Conservation (phyloP, 192 early-diverging fungal species). For the Entomortierella parvispora region DNA sequence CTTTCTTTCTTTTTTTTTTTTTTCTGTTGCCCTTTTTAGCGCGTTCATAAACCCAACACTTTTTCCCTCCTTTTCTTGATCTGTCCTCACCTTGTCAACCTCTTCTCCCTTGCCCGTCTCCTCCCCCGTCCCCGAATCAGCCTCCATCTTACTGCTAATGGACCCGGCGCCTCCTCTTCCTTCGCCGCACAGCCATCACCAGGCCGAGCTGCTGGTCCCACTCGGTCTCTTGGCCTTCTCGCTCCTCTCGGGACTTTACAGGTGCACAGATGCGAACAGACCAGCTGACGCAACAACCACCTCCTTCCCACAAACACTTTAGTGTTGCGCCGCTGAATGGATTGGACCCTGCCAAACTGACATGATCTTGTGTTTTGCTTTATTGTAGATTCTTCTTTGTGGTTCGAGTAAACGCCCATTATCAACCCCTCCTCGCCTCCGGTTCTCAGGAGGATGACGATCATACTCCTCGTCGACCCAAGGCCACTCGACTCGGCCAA, state of each 20-base stretch:
- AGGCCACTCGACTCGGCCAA: slow-evolving; percentile 20
- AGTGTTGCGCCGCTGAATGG: too few relatives aligned
- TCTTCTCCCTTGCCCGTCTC: too few relatives aligned
- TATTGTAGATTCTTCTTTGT: slow-evolving; percentile 33
- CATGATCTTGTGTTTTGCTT: background rate
- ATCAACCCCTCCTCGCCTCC: slow-evolving; percentile 26
- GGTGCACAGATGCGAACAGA: too few relatives aligned
- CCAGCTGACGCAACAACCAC: too few relatives aligned
- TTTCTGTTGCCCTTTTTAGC: background rate
- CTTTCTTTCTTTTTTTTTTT: background rate
- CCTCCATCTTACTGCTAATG: too few relatives aligned
- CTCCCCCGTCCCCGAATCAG: background rate
- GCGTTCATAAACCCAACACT: background rate
- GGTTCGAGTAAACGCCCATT: slow-evolving; percentile 26
- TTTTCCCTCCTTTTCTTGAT: background rate
- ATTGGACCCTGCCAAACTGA: background rate
- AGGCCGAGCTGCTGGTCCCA: slow-evolving; percentile 29
- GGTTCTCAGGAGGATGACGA: slow-evolving; percentile 5
- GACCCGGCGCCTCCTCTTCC: background rate
- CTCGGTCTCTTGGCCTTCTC: slow-evolving; percentile 34
- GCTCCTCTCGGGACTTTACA: slow-evolving; percentile 25
- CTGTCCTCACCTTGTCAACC: background rate
- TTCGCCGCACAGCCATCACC: slow-evolving; percentile 21
- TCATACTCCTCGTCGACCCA: background rate
- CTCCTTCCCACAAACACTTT: background rate